These are phyloP conservation scores for Alectoria sarmentosa DNA, from an alignment of 495 filamentous ascomycete species.

Conservation along the genomic window DNA sequence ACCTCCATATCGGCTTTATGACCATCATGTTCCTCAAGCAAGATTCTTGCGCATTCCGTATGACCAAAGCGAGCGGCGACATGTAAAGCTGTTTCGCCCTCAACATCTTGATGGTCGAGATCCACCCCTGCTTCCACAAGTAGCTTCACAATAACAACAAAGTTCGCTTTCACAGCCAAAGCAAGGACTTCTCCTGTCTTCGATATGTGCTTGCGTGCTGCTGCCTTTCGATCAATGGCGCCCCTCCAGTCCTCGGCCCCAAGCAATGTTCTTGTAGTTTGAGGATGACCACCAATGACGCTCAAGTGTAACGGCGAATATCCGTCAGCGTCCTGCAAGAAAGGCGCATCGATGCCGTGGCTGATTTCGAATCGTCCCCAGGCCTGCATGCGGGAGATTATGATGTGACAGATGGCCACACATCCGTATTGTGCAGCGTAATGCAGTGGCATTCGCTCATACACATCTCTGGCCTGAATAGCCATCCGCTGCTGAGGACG, in stretches of 20 bases:
- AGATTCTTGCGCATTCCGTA: slow-evolving; percentile 63
- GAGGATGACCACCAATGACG: slow-evolving; percentile 82
- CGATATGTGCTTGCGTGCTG: slow-evolving; percentile 58
- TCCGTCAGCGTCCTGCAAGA: slow-evolving; percentile 91
- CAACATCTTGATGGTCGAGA: slow-evolving; percentile 87
- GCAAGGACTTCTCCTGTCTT: slow-evolving; percentile 88
- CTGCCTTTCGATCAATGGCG: slow-evolving; percentile 48
- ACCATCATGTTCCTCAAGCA: slow-evolving; percentile 59
- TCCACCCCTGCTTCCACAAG: slow-evolving; percentile 88
- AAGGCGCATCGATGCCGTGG: slow-evolving; percentile 72
- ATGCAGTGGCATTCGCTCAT: slow-evolving; percentile 83
- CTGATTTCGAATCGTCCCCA: slow-evolving; percentile 83
- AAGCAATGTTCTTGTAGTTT: slow-evolving; percentile 74
- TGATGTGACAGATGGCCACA: slow-evolving; percentile 74
- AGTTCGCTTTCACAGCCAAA: slow-evolving; percentile 80
- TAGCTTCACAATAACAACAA: slow-evolving; percentile 70
- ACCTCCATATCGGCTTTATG: slow-evolving; percentile 73
- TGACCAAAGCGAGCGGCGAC: slow-evolving; percentile 87
- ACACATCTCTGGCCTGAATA: slow-evolving; percentile 61
- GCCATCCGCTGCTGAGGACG: slow-evolving; percentile 61
- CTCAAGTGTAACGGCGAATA: slow-evolving; percentile 86
- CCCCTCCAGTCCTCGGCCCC: slow-evolving; percentile 70
- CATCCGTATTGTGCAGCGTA: slow-evolving; percentile 96
- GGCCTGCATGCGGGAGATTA: slow-evolving; percentile 79
- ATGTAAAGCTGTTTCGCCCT: slow-evolving; percentile 90